Percentiles rank a stretch among this genome's conserved stretches.
phyloP scores from a whole-genome alignment of 1,284 basidiomycete genomes.

The Mycena sp. region DNA sequence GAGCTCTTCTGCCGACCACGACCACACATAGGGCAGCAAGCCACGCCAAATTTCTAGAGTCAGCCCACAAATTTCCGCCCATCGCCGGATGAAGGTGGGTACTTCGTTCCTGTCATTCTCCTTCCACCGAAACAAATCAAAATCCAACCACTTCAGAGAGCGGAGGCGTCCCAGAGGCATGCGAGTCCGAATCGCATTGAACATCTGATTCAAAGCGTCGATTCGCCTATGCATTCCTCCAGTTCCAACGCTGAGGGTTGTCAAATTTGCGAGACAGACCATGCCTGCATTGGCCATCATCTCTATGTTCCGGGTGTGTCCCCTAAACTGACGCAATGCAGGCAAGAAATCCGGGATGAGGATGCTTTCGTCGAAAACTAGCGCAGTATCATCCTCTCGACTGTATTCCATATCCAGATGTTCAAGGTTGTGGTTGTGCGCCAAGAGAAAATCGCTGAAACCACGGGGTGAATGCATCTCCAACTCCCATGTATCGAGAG shows the following conservation, averaged over 20 bases:
- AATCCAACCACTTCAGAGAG: not conserved
- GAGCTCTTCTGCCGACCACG: not conserved
- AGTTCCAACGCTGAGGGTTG: constrained; percentile 1
- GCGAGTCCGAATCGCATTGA: not conserved
- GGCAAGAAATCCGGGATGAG: not conserved
- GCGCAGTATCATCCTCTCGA: not conserved
- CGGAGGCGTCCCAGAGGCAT: not conserved
- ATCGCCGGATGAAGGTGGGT: not conserved
- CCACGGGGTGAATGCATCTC: not conserved
- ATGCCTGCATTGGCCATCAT: not conserved
- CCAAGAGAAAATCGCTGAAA: not conserved
- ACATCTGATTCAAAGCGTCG: not conserved
- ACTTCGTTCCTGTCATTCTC: not conserved
- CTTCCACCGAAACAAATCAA: not conserved
- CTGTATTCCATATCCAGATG: not conserved
- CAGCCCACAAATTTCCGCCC: constrained; percentile 1
- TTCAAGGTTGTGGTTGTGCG: not conserved
- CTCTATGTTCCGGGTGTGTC: constrained; percentile 4
- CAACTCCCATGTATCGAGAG: not conserved
- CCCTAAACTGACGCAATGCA: not conserved
- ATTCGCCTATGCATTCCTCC: not conserved
- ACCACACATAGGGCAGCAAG: constrained; percentile 1
- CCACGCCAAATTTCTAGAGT: constrained; percentile 8
- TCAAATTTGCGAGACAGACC: not conserved
- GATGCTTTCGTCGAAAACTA: not conserved